A percentile compares a stretch with the other conserved stretches of the same genome.
These are phyloP conservation scores for Grosmannia serpens DNA, from an alignment of 2,329 filamentous ascomycete species.

Conservation along the genomic window DNA sequence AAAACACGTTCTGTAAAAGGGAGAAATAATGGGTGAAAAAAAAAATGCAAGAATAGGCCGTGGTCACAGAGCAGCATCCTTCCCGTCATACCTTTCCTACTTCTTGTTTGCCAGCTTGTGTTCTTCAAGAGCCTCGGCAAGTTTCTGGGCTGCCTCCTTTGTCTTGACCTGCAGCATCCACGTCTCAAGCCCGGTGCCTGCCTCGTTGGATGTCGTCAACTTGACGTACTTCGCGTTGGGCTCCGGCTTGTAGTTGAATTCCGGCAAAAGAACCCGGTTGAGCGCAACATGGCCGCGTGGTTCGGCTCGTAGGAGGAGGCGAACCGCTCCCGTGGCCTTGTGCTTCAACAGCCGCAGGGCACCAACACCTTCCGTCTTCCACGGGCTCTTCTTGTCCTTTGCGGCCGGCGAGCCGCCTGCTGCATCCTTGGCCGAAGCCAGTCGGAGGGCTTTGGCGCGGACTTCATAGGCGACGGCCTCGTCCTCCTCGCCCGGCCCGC, in stretches of 20 bases:
- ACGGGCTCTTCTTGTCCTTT: conserved; percentile 40
- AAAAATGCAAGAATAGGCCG: background rate
- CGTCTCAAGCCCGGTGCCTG: conserved; percentile 49
- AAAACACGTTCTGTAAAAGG: background rate
- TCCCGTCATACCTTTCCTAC: conserved; percentile 13
- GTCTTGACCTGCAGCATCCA: conserved; percentile 66
- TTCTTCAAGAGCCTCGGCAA: conserved; percentile 40
- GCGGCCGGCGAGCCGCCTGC: conserved; percentile 29
- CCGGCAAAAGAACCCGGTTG: conserved; percentile 54
- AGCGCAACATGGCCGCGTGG: conserved; percentile 62
- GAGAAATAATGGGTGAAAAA: background rate
- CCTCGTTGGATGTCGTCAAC: conserved; percentile 43
- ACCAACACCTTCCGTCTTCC: conserved; percentile 61
- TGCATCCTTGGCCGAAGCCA: conserved; percentile 33
- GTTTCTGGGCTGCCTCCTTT: conserved; percentile 39
- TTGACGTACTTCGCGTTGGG: conserved; percentile 46
- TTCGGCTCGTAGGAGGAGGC: conserved; percentile 63
- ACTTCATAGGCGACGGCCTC: conserved; percentile 61
- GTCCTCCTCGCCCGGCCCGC: conserved; percentile 58
- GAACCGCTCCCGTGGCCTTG: conserved; percentile 53
- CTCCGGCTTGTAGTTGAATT: conserved; percentile 50
- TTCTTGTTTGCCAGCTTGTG: conserved; percentile 47
- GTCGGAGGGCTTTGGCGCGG: conserved; percentile 57
- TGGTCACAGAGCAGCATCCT: background rate
- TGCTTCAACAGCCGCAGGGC: conserved; percentile 62